phyloP scores from a whole-genome alignment of 73 alveolate genomes.

The Tetrahymena malaccensis region DNA sequence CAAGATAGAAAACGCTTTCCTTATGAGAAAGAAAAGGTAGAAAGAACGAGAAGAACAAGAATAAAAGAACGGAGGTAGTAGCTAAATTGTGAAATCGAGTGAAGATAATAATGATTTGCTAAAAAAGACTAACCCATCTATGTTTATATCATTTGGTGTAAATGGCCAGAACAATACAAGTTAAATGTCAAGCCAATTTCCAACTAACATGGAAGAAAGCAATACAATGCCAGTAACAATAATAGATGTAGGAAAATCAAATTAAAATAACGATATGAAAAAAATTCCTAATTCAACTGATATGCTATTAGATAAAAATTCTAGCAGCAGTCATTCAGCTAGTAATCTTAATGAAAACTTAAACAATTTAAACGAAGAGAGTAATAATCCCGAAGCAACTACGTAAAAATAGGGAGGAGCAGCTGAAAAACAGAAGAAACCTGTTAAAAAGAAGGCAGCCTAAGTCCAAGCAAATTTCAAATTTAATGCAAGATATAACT shows the following conservation, averaged over 20 bases:
- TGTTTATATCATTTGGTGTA: neutral
- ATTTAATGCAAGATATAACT: neutral
- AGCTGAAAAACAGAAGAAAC: neutral
- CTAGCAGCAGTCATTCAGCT: neutral
- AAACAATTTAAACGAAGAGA: neutral
- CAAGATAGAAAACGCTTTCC: neutral
- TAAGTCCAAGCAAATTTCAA: neutral
- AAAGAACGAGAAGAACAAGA: neutral
- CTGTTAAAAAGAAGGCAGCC: neutral
- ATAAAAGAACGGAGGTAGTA: neutral
- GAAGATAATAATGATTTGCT: neutral
- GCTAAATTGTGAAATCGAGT: no score
- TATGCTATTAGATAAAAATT: neutral
- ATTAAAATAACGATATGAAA: neutral
- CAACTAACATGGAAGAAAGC: neutral
- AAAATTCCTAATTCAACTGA: neutral
- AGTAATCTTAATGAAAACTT: neutral
- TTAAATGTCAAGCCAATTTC: neutral
- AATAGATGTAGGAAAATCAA: neutral
- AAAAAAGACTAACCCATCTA: neutral
- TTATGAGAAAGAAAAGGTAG: neutral
- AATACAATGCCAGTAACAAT: neutral
- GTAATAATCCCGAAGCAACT: neutral
- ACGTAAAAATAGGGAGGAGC: neutral
- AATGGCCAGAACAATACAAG: neutral